Conservation (phyloP, 768 basidiomycete genomes). For the Calocybe cyanea region DNA sequence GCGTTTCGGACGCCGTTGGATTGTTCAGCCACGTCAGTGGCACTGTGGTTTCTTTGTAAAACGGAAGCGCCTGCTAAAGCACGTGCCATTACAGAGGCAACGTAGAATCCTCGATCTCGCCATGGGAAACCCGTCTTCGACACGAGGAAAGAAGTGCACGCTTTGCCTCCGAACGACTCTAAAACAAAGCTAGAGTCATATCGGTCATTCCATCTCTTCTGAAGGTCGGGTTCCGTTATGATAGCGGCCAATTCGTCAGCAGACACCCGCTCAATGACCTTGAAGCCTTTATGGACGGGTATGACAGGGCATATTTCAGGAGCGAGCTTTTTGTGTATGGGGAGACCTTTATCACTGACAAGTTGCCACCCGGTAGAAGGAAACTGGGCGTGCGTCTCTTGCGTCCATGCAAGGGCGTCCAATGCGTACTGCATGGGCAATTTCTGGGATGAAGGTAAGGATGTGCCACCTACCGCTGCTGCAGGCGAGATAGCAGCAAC, state of each 20-base stretch:
- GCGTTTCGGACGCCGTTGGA: slow-evolving; percentile 50
- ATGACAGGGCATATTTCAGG: slow-evolving; percentile 75
- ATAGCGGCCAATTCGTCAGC: slow-evolving; percentile 86
- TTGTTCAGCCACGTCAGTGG: slow-evolving; percentile 34
- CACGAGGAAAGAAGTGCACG: slow-evolving; percentile 67
- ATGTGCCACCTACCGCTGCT: slow-evolving; percentile 33
- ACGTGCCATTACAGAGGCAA: slow-evolving; percentile 75
- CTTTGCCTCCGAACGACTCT: slow-evolving; percentile 74
- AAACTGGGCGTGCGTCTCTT: slow-evolving; percentile 60
- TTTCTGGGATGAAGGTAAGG: slow-evolving; percentile 51
- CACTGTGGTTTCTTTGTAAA: slow-evolving; percentile 36
- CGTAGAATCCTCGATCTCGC: slow-evolving; percentile 81
- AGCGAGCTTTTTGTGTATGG: slow-evolving; percentile 71
- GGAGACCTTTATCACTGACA: slow-evolving; percentile 71
- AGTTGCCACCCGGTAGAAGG: slow-evolving; percentile 67
- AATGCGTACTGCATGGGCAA: slow-evolving; percentile 77
- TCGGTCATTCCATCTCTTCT: slow-evolving; percentile 84
- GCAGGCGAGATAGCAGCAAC: slow-evolving; percentile 73
- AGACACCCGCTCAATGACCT: slow-evolving; percentile 90
- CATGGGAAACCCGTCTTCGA: slow-evolving; percentile 86
- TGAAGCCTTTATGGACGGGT: slow-evolving; percentile 83
- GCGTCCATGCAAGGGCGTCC: slow-evolving; percentile 78
- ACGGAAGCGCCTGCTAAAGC: slow-evolving; percentile 33
- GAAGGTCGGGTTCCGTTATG: slow-evolving; percentile 63
- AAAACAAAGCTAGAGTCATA: slow-evolving; percentile 68